Percentiles rank a stretch among this genome's conserved stretches.
These are phyloP conservation scores for Cenococcum geophilum DNA, from an alignment of 495 filamentous ascomycete species.

Conservation along the genomic window DNA sequence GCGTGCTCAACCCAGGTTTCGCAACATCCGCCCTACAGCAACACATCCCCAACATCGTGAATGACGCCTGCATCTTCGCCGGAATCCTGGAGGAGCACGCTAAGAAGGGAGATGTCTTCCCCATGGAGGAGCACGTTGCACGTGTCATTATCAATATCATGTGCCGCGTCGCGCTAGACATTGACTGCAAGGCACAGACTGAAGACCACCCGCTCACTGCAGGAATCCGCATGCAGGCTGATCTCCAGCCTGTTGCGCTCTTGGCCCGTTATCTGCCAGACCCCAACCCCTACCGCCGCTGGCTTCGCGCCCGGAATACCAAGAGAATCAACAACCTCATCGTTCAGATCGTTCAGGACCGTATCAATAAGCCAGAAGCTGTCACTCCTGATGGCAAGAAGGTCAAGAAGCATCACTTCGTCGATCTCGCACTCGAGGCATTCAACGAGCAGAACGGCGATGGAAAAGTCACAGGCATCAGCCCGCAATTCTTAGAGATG, in stretches of 20 bases:
- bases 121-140: constrained; percentile 11
- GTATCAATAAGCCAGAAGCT: neutral
- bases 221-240: neutral
- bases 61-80: constrained; percentile 1
- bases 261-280: neutral
- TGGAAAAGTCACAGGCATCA: neutral
- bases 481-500: constrained; percentile 3
- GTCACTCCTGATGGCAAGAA: neutral
- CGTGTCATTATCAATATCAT: constrained; percentile 37
- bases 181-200: neutral
- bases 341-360: neutral
- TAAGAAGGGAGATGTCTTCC: neutral
- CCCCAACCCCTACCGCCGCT: neutral
- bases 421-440: neutral
- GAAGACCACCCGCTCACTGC: constrained; percentile 1
- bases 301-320: neutral
- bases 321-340: neutral
- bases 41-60: constrained; percentile 5
- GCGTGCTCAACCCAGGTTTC: constrained; percentile 6
- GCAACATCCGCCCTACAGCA: neutral
- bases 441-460: neutral
- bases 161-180: neutral
- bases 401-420: neutral
- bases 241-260: neutral
- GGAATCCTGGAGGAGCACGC: neutral